Base-by-base conservation (phyloP, 2,329 filamentous ascomycete genomes). In the Fusarium sp. region DNA sequence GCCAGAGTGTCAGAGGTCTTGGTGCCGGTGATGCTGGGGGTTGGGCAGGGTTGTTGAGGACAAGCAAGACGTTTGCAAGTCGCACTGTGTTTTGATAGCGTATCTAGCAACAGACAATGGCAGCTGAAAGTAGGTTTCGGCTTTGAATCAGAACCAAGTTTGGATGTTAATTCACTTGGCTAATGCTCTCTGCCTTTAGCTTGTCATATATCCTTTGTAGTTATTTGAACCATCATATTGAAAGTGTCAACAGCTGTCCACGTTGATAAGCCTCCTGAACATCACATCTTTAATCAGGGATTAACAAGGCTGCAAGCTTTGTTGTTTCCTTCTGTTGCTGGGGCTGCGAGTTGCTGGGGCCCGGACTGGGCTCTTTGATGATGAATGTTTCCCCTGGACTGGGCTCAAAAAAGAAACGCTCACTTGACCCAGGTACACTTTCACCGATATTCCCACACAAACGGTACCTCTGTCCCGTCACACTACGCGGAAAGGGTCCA, bases 61-160 rank as follows among this genome's bases (percentile, higher is more conserved):
- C 31, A 47, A 36, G 25, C 49, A 47, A 39, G 59, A 60, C 42
- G 62, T 55, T 56, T 52, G 8, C 11, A 42, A 65, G 29, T 52
- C 61, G 58, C 70, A 76, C 75, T 73, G 75, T 76, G 68, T 73
- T 73, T 76, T 71, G 68, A 67, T 47, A 45, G 42, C 46, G 36
- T 41, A 45, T 15, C 42, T 50, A 45, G 54, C 35, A 41, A 42
- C 39, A 33, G 50, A 46, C 62, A 62, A 71, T 64, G 59, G 18
- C 50, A 71, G 71, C 59, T 69, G 67, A 62, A 55, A 42, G 41
- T 66, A 46, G 64, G 42, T 59, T 68, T 53, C 46, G 55, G 39
- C 18, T 58, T 36, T 54, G 44, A 54, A 49, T 56, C 65, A 62
- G 42, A 44, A 27, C 47, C 20, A 68, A 44, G 60, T 46, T 50